Evolutionary conservation across 1,284 basidiomycete species (phyloP).

Genomic region (Naganishia sp.): DNA sequence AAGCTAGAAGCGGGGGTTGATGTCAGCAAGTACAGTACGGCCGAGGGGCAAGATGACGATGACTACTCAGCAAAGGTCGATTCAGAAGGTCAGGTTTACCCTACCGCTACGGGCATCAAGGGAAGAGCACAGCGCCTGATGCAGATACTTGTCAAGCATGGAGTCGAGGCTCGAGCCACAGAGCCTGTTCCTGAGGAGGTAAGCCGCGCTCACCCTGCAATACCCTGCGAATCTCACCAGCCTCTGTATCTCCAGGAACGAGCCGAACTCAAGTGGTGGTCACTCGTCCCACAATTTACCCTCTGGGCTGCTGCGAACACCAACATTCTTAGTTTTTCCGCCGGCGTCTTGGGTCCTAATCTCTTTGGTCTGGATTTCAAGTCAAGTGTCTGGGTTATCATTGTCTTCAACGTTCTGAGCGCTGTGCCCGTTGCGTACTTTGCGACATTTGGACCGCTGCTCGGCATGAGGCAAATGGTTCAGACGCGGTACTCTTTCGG

Average conservation of each 20-base stretch:
- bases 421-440: conserved; percentile 45
- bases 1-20: conserved; percentile 9
- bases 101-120: not conserved
- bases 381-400: conserved; percentile 33
- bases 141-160: conserved; percentile 47
- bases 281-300: conserved; percentile 47
- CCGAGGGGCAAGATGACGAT: conserved; percentile 8
- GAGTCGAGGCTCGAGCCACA: conserved; percentile 51
- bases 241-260: conserved; percentile 37
- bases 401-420: conserved; percentile 34
- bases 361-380: conserved; percentile 45
- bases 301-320: conserved; percentile 51
- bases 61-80: conserved; percentile 5
- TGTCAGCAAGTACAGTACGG: conserved; percentile 7
- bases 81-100: not conserved
- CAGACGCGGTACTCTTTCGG: conserved; percentile 71
- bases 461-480: conserved; percentile 86
- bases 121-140: conserved; percentile 28
- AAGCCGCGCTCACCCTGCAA: conserved; percentile 29
- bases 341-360: conserved; percentile 48
- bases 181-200: conserved; percentile 48
- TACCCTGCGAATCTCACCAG: not conserved
- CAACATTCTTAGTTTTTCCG: conserved; percentile 51
- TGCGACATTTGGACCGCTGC: conserved; percentile 78
- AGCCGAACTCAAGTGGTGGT: conserved; percentile 41